Conservation (phyloP, 2,329 filamentous ascomycete species). For the Arthrobotrys sinensis region DNA sequence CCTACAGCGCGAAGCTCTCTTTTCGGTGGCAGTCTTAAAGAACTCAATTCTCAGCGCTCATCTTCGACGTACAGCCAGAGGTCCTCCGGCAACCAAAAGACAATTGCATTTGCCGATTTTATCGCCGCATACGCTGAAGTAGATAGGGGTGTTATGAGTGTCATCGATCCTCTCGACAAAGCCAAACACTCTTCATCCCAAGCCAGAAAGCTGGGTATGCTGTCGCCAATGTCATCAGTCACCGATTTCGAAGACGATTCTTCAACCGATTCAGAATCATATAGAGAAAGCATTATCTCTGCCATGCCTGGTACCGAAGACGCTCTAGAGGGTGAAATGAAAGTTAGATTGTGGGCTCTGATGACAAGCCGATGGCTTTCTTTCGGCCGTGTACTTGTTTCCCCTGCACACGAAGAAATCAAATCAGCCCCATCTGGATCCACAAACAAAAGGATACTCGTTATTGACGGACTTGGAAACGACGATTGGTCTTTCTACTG, state of each 20-base stretch:
- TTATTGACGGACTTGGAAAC: slow-evolving; percentile 88
- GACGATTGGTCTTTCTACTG: slow-evolving; percentile 91
- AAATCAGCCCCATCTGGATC: slow-evolving; percentile 64
- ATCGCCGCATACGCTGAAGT: slow-evolving; percentile 56
- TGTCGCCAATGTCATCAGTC: slow-evolving; percentile 57
- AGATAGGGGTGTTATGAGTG: slow-evolving; percentile 50
- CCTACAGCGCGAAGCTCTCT: slow-evolving; percentile 53
- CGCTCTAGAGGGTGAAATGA: slow-evolving; percentile 76
- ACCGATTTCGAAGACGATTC: slow-evolving; percentile 58
- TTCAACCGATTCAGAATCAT: slow-evolving; percentile 56
- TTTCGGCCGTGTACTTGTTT: slow-evolving; percentile 86
- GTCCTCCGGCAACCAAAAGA: slow-evolving; percentile 60
- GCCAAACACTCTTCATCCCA: slow-evolving; percentile 60
- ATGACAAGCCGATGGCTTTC: slow-evolving; percentile 91
- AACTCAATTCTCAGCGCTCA: slow-evolving; percentile 50
- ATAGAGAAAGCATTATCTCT: slow-evolving; percentile 64
- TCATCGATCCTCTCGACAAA: slow-evolving; percentile 62
- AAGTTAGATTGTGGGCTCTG: slow-evolving; percentile 83
- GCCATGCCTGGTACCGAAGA: slow-evolving; percentile 67
- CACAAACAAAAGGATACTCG: slow-evolving; percentile 77
- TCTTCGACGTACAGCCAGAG: slow-evolving; percentile 58
- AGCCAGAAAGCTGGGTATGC: slow-evolving; percentile 50
- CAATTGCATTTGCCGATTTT: slow-evolving; percentile 58
- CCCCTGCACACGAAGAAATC: slow-evolving; percentile 81
- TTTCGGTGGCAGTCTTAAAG: slow-evolving; percentile 46